These are phyloP conservation scores for Fusarium camptoceras DNA, from an alignment of 2,329 filamentous ascomycete genomes.

Conservation along the genomic window DNA sequence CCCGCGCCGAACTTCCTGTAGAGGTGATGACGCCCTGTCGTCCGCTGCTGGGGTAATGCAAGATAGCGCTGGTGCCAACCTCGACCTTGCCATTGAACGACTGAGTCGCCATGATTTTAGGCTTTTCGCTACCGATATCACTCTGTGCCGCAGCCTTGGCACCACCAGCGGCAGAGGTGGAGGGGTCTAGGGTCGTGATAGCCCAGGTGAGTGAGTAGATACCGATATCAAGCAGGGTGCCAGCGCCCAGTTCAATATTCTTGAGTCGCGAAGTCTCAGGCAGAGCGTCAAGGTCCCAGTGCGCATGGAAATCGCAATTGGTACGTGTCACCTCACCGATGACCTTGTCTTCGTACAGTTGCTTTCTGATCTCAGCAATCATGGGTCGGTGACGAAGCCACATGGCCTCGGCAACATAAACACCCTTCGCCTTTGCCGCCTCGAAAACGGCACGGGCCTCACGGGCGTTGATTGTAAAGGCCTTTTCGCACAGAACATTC, in stretches of 20 bases:
- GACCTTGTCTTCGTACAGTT: conserved; percentile 56
- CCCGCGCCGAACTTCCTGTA: background rate
- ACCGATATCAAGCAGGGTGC: background rate
- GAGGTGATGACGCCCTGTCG: background rate
- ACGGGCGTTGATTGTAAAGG: conserved; percentile 50
- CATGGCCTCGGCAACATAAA: conserved; percentile 54
- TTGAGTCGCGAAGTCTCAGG: background rate
- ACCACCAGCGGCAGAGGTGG: background rate
- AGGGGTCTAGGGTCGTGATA: background rate
- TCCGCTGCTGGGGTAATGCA: background rate
- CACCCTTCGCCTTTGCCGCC: conserved; percentile 47
- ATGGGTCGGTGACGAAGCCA: conserved; percentile 53
- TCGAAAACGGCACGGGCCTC: conserved; percentile 39
- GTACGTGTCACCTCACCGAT: conserved; percentile 48
- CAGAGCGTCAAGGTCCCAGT: background rate
- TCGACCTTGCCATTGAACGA: background rate
- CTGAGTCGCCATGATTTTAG: background rate
- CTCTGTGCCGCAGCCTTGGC: background rate
- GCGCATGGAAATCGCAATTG: background rate
- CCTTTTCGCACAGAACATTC: conserved; percentile 54
- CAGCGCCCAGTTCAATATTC: background rate
- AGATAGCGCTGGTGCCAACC: background rate
- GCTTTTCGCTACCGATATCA: background rate
- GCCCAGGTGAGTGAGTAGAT: conserved; percentile 47
- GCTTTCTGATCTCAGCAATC: conserved; percentile 31